Base-by-base conservation (phyloP, 495 filamentous ascomycete genomes). In the Xylaria longipes region DNA sequence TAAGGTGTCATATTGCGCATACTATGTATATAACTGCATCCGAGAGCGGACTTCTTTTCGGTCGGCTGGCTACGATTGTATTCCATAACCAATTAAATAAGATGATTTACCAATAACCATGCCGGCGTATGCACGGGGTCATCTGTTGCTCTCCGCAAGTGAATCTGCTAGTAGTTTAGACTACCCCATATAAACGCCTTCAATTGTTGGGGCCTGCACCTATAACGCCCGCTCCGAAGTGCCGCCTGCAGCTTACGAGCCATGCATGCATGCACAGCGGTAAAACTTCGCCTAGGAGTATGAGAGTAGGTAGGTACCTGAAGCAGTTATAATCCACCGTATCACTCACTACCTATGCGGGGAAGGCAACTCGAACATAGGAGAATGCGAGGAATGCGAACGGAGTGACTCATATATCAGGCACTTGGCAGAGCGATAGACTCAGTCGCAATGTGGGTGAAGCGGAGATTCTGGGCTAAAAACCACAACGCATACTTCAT, bases 1-100 rank as follows among this genome's bases (percentile, higher is more conserved):
- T 35, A 8, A 48, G 39, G 66, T 25, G 27, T 39, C 54, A 20
- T 37, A 9, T 48, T n/a, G 9, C 58, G 52, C 66, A 69, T 14
- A 68, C 1, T 46, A 17, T 14, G 12, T 46, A 17, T 14, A 52
- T 12, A 33, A 39, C 25, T 52, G 67, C 67, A 63, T 70, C 68
- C 68, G 68, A 70, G 58, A 63, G 57, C 58, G 68, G 56, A 63
- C 43, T 22, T 54, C 48, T 52, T 68, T 22, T 52, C 41, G 27
- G 41, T 56, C 29, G 33, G 33, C 50, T 37, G 29, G 43, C 65
- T 67, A 22, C 31, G 43, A 50, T 22, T 37, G 5, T 1, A 31
- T 29, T 6, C 33, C 48, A 22, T 27, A 57, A 14, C 66, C 54
- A 60, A 69, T 69, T 3, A n/a, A 37, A 50, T 41, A 50, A 31